phyloP scores from a whole-genome alignment of 257 asterid genomes.

The Fraxinus pennsylvanica region DNA sequence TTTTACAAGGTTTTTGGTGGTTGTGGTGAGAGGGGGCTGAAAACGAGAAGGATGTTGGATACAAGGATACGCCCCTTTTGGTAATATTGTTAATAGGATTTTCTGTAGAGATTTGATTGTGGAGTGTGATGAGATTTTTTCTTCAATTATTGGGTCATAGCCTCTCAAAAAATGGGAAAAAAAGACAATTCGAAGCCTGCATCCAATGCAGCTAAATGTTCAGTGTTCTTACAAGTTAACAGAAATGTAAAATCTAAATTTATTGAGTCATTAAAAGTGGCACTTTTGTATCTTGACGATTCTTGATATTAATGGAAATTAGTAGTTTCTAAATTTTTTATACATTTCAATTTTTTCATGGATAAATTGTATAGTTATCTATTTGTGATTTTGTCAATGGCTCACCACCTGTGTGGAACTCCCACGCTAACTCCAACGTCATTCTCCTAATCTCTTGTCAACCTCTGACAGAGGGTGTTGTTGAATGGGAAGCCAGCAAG shows the following conservation, averaged over 20 bases:
- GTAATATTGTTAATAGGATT: not conserved
- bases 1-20: conserved; percentile 4
- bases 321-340: not conserved
- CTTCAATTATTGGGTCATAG: not conserved
- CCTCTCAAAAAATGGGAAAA: not conserved
- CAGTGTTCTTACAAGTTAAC: not conserved
- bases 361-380: not conserved
- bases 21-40: conserved; percentile 24
- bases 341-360: not conserved
- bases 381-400: conserved; percentile 20
- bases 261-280: not conserved
- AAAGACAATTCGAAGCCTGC: not conserved
- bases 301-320: not conserved
- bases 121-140: not conserved
- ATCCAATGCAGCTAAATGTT: not conserved
- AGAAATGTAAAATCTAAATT: not conserved
- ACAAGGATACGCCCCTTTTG: not conserved
- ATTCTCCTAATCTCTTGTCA: conserved; percentile 22
- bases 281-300: not conserved
- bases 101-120: not conserved
- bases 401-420: conserved; percentile 1
- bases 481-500: conserved; percentile 64
- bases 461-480: conserved; percentile 52
- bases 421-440: conserved; percentile 5
- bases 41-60: not conserved